Evolutionary conservation across 257 asterid genomes (phyloP).

Genomic region (Solanum pimpinellifolium): DNA sequence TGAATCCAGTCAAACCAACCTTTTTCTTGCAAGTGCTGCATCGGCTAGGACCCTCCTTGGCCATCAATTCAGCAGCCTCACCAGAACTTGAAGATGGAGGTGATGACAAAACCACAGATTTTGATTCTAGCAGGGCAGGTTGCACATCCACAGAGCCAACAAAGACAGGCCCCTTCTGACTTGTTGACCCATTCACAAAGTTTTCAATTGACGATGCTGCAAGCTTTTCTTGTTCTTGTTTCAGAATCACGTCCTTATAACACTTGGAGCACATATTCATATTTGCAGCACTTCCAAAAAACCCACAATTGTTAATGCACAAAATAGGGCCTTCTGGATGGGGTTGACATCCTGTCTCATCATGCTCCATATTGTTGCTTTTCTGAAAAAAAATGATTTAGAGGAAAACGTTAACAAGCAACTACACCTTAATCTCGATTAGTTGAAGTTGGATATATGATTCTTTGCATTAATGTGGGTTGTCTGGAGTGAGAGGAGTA

Average conservation of each 20-base stretch:
- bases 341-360: constrained; percentile 28
- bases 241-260: constrained; percentile 37
- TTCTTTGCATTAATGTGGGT: not conserved
- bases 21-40: constrained; percentile 44
- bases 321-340: constrained; percentile 23
- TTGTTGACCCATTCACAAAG: constrained; percentile 8
- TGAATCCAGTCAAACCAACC: constrained; percentile 46
- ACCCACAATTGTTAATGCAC: constrained; percentile 27
- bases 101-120: not conserved
- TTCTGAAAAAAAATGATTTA: constrained; percentile 1
- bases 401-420: not conserved
- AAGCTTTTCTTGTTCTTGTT: constrained; percentile 19
- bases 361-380: not conserved
- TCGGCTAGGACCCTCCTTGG: constrained; percentile 23
- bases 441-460: not conserved
- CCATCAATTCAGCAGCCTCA: constrained; percentile 2
- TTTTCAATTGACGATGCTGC: constrained; percentile 19
- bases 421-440: not conserved
- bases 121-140: not conserved
- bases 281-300: constrained; percentile 24
- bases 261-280: constrained; percentile 61
- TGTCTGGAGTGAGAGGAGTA: not conserved
- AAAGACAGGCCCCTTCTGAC: not conserved
- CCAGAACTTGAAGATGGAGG: constrained; percentile 9
- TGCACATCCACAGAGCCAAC: constrained; percentile 1